Conservation (phyloP, 192 early-diverging fungal species). For the Backusella tarrabulga region DNA sequence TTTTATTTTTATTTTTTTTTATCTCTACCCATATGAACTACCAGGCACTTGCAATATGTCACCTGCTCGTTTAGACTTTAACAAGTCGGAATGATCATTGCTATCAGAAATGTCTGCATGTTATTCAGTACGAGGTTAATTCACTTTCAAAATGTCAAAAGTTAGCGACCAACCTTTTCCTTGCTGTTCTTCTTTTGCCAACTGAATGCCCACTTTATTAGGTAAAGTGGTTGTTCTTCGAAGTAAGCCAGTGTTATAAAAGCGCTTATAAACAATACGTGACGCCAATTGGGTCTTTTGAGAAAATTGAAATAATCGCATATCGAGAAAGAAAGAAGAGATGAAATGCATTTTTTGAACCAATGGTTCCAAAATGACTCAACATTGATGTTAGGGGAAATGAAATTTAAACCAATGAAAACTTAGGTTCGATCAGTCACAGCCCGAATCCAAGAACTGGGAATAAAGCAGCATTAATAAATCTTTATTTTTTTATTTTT, state of each 20-base stretch:
- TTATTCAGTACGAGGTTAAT: no score
- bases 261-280: background rate
- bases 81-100: constrained; percentile 26
- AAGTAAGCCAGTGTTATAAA: constrained; percentile 20
- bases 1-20: background rate
- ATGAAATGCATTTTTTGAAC: background rate
- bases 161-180: background rate
- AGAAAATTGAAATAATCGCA: no score
- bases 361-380: background rate
- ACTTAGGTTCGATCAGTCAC: background rate
- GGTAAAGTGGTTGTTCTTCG: constrained; percentile 15
- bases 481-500: background rate
- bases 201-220: constrained; percentile 12
- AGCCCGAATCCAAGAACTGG: no score
- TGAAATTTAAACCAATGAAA: background rate
- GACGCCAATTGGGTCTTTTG: background rate
- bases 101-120: background rate
- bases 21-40: constrained; percentile 47
- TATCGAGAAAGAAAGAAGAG: background rate
- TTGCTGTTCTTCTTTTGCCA: constrained; percentile 13
- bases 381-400: background rate
- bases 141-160: background rate
- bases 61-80: constrained; percentile 23
- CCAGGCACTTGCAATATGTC: constrained; percentile 50
- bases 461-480: no score